Evolutionary conservation across 805 yeast species (phyloP), one percentile per base, ranked within the genome.

Genomic region (Starmerella cellae): DNA sequence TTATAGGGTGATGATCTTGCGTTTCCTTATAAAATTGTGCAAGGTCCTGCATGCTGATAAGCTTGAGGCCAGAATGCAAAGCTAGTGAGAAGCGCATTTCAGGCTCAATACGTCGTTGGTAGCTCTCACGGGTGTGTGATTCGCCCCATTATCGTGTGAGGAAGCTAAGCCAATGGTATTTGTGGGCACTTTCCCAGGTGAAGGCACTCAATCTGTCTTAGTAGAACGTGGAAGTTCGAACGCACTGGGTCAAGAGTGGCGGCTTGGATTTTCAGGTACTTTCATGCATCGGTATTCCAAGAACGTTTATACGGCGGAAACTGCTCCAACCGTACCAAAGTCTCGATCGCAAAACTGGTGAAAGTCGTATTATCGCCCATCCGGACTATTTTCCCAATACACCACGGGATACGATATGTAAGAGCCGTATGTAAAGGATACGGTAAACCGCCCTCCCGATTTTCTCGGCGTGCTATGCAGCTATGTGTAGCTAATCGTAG

Each of bases 111-210:
- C n/a, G n/a, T n/a, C n/a, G n/a, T n/a, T n/a, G n/a, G n/a, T n/a
- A n/a, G n/a, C n/a, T n/a, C n/a, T n/a, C n/a, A n/a, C n/a, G n/a
- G n/a, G n/a, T n/a, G n/a, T n/a, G n/a, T n/a, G n/a, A n/a, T n/a
- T n/a, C n/a, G n/a, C n/a, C n/a, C n/a, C n/a, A n/a, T n/a, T n/a
- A n/a, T n/a, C n/a, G 1, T 91, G 91, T 60, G 96, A 87, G 61
- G 95, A 84, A 54, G 87, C 94, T 1, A 87, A 91, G 60, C 95
- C 97, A 1, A 91, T 91, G 97, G 97, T 88, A 8, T 91, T 88
- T 59, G 93, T 88, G 38, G 97, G 97, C 13, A 97, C 97, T 0
- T 88, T 84, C 54, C 97, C 98, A 0, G 91, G 95, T 0, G 95
- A 88, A 55, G 95, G 95, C 4, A 71, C 79, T 0, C 95, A 88